Conservation (phyloP, 73 alveolate species). For the Paraurostyla sp. region DNA sequence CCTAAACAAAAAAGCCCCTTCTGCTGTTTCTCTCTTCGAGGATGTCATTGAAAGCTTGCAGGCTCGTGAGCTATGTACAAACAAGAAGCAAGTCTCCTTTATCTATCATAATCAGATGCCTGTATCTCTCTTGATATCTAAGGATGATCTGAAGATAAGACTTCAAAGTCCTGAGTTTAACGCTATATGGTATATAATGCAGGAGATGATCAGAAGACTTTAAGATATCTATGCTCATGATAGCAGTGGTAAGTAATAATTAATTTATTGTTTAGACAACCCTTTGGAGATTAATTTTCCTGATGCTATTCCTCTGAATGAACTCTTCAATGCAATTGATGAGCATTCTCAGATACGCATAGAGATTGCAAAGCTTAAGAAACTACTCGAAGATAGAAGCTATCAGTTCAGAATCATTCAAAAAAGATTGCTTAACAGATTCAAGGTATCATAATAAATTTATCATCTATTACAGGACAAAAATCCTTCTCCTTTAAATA, state of each 20-base stretch:
- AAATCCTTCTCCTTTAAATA: constrained; percentile 87
- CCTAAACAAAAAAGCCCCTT: constrained; percentile 51
- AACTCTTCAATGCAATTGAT: constrained; percentile 79
- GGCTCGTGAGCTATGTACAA: constrained; percentile 73
- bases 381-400: constrained; percentile 82
- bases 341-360: constrained; percentile 78
- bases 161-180: constrained; percentile 77
- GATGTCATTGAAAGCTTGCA: constrained; percentile 61
- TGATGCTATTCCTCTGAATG: constrained; percentile 85
- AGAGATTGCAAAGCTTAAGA: constrained; percentile 72
- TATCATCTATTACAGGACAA: constrained; percentile 79
- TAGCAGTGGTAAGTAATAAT: neutral
- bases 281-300: constrained; percentile 78
- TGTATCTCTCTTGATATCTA: constrained; percentile 77
- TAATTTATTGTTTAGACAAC: neutral
- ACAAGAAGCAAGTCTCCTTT: constrained; percentile 74
- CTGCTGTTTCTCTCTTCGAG: constrained; percentile 58
- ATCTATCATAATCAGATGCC: constrained; percentile 77
- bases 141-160: constrained; percentile 81
- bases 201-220: constrained; percentile 60
- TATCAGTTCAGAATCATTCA: constrained; percentile 82
- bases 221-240: neutral
- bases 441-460: constrained; percentile 75
- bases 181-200: constrained; percentile 72
- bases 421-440: constrained; percentile 81